Evolutionary conservation across 1,284 basidiomycete genomes (phyloP), one percentile per base, ranked within the genome.

Genomic region (Sporisorium exsertum): DNA sequence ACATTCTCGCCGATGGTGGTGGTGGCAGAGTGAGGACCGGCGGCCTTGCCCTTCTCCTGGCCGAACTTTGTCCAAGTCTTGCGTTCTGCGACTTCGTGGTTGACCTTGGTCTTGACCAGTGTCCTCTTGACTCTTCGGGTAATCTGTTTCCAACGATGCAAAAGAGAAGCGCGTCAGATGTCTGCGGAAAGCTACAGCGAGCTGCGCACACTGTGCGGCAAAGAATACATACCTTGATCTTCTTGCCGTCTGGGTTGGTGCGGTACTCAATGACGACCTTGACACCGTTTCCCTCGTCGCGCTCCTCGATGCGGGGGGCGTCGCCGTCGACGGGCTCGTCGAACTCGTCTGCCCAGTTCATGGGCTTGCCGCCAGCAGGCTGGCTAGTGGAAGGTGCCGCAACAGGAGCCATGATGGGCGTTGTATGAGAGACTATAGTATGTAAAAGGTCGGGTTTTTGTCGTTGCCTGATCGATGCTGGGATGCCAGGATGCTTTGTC

Each of bases 1-100:
- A 99, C 90, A 78, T 92, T 93, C 88, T 99, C 97, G 60, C 93
- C 96, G 45, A 99, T 92, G 2, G 95, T 97, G 3, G 97, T 99
- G 5, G 97, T 99, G 53, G 79, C 78, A 18, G 66, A 72, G 88
- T 98, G 94, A 12, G 95, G 96, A 7, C 97, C 97, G 6, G 93
- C 87, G 56, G 92, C 90, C 83, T 91, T 94, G 46, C 93, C 93
- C 86, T 91, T 92, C 87, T 99, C 97, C 80, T 90, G 89, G 4
- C 96, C 96, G 85, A 99, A 99, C 82, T 98, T 99, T 37, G 91
- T 85, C 95, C 94, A 97, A 71, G 90, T 91, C 87, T 97, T 93
- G 53, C 96, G 90, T 87, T 96, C 94, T 0, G 97, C 97, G 8
- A 97, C 94, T 22, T 90, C 89, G 84, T 96, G 94, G 77, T 95